These are phyloP conservation scores for Colletotrichum tofieldiae DNA, from an alignment of 2,329 filamentous ascomycete species.

Conservation along the genomic window DNA sequence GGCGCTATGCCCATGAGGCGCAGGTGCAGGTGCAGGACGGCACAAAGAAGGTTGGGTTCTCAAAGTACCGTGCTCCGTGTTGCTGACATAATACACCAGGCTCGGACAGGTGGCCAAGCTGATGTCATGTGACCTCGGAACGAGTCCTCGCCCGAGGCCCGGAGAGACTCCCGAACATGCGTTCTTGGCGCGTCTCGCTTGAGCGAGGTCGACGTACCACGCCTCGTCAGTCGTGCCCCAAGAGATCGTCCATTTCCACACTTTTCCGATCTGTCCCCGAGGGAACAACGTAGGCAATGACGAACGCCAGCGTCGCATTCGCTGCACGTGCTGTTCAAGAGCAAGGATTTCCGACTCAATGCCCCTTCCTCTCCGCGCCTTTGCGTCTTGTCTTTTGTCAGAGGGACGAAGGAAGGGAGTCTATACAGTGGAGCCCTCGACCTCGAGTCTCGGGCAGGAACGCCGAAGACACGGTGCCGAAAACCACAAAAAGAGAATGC, in stretches of 20 bases:
- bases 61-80: slow-evolving; percentile 34
- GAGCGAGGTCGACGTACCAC: slow-evolving; percentile 11
- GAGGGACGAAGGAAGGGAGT: slow-evolving; percentile 26
- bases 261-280: not conserved
- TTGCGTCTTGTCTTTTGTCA: slow-evolving; percentile 16
- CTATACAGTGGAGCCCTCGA: slow-evolving; percentile 38
- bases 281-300: slow-evolving; percentile 15
- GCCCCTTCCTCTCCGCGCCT: not conserved
- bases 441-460: slow-evolving; percentile 27
- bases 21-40: slow-evolving; percentile 20
- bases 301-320: slow-evolving; percentile 11
- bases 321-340: not conserved
- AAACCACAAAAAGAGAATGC: slow-evolving; percentile 7
- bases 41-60: slow-evolving; percentile 17
- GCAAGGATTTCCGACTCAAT: not conserved
- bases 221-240: slow-evolving; percentile 27
- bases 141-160: slow-evolving; percentile 16
- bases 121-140: slow-evolving; percentile 25
- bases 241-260: not conserved
- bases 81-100: slow-evolving; percentile 25
- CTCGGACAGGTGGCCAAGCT: not conserved
- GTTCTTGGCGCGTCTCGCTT: slow-evolving; percentile 27
- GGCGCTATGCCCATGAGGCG: slow-evolving; percentile 19
- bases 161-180: slow-evolving; percentile 11
- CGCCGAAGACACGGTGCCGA: slow-evolving; percentile 27